Evolutionary conservation across 2,329 filamentous ascomycete species (phyloP), one percentile per base, ranked within the genome.

Genomic region (Periconia digitata): DNA sequence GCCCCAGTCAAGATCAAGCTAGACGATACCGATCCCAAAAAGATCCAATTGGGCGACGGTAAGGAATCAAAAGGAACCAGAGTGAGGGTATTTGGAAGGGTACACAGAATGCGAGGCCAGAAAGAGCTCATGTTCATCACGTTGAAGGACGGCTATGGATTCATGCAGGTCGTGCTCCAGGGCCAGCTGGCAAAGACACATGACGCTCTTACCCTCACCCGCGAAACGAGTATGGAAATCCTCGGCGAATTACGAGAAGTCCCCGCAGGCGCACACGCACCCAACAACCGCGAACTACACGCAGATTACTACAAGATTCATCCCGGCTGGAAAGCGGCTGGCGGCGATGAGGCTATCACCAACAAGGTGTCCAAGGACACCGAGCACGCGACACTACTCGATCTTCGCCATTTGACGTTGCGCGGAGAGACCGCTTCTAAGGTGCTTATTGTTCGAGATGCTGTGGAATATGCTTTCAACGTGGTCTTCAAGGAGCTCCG

Each of bases 131-230:
- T 90, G 47, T 96, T 96, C 74, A 79, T 96, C 66, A 92, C 87
- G n/a, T 77, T 96, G 55, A 80, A 85, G 54, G 90, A 95, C 67
- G 92, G 92, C 49, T 89, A 92, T 64, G 89, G 88, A 45, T 85
- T 86, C 65, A 79, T 97, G 70, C 91, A 96, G 77, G 92, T 90
- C 66, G 81, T 96, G 53, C 77, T 96, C 58, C 82, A 84, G 3
- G 91, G 91, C 48, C 81, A 90, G 54, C 80, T 97, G 61, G 87
- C 90, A 58, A 91, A 90, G 79, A 92, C 89, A n/a, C 95, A 95
- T 76, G 90, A 95, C 66, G 89, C 90, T 53, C 78, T 95, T 60
- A 91, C 87, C 20, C 82, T 96, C 60, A 89, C 90, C 24, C 85
- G 87, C 54, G 91, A 92, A 74, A 94, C 90, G n/a, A 90, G 90